Evolutionary conservation across 2,329 filamentous ascomycete genomes (phyloP).

Genomic region (Cadophora luteo-olivacea): DNA sequence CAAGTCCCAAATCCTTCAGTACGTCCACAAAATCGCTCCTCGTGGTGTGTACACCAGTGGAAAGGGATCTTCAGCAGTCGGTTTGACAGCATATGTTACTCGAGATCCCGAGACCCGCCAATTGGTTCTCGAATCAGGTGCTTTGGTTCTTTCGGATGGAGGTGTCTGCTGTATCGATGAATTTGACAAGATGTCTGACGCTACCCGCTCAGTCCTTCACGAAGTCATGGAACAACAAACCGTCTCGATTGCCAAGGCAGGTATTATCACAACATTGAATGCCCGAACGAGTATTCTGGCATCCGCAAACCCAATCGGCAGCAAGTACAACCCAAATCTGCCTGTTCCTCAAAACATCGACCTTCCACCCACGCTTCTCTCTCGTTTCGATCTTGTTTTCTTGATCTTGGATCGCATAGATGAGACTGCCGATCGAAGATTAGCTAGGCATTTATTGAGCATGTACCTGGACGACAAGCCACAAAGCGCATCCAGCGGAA

Average conservation of each 20-base stretch:
- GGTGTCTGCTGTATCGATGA: slow-evolving; percentile 82
- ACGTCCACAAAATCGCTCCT: slow-evolving; percentile 97
- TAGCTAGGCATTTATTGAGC: slow-evolving; percentile 90
- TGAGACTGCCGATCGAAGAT: slow-evolving; percentile 83
- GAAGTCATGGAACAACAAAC: slow-evolving; percentile 86
- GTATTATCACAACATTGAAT: slow-evolving; percentile 88
- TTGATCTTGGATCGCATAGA: slow-evolving; percentile 94
- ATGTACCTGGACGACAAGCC: slow-evolving; percentile 97
- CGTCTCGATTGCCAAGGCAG: slow-evolving; percentile 78
- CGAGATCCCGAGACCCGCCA: slow-evolving; percentile 76
- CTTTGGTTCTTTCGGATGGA: slow-evolving; percentile 75
- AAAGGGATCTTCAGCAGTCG: slow-evolving; percentile 77
- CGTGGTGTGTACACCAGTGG: slow-evolving; percentile 81
- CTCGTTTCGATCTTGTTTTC: slow-evolving; percentile 96
- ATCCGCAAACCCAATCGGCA: slow-evolving; percentile 97
- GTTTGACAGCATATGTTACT: slow-evolving; percentile 79
- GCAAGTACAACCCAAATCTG: slow-evolving; percentile 94
- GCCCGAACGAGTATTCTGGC: slow-evolving; percentile 94
- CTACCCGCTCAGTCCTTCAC: slow-evolving; percentile 75
- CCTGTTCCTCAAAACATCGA: slow-evolving; percentile 99
- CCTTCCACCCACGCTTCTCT: slow-evolving; percentile 90
- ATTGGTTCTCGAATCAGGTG: slow-evolving; percentile 76
- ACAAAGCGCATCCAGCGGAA: slow-evolving; percentile 74
- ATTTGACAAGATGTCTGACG: slow-evolving; percentile 81
- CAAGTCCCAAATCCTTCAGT: slow-evolving; percentile 93